A percentile compares a stretch with the other conserved stretches of the same genome.
Evolutionary conservation across 2,329 filamentous ascomycete genomes (phyloP).

Genomic region (Ophiostoma sp.): DNA sequence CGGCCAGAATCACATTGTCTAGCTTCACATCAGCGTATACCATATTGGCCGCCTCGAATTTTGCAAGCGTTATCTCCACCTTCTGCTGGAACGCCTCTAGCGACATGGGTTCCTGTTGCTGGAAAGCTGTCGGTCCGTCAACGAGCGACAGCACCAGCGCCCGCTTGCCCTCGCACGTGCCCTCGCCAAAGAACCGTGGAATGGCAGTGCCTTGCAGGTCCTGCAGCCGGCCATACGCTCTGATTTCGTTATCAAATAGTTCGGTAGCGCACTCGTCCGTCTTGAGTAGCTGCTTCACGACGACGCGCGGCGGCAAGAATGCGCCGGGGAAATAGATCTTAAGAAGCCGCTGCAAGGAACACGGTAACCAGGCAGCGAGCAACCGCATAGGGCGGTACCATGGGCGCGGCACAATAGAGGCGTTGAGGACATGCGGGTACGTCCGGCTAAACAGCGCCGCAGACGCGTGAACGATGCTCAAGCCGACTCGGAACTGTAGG

Average conservation of each 20-base stretch:
- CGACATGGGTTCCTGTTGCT: too few species aligned
- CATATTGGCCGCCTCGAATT: too few species aligned
- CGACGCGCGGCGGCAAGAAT: not conserved
- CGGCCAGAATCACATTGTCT: too few species aligned
- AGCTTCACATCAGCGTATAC: too few species aligned
- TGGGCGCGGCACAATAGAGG: not conserved
- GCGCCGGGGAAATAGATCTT: not conserved
- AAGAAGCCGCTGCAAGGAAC: not conserved
- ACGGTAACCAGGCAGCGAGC: not conserved
- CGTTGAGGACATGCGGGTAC: not conserved
- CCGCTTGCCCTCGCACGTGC: not conserved
- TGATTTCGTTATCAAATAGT: not conserved
- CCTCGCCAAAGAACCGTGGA: not conserved
- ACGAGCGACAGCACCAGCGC: not conserved
- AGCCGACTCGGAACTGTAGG: not conserved
- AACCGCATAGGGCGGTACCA: not conserved
- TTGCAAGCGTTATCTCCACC: too few species aligned
- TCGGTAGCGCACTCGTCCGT: not conserved
- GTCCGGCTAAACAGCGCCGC: not conserved
- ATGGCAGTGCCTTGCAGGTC: not conserved
- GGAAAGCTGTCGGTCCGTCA: not conserved
- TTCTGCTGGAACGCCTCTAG: too few species aligned
- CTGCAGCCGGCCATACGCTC: not conserved
- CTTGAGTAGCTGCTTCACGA: not conserved
- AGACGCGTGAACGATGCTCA: not conserved